These are phyloP conservation scores for Neolecta irregularis DNA, from an alignment of 1,139 yeast species.

Conservation along the genomic window DNA sequence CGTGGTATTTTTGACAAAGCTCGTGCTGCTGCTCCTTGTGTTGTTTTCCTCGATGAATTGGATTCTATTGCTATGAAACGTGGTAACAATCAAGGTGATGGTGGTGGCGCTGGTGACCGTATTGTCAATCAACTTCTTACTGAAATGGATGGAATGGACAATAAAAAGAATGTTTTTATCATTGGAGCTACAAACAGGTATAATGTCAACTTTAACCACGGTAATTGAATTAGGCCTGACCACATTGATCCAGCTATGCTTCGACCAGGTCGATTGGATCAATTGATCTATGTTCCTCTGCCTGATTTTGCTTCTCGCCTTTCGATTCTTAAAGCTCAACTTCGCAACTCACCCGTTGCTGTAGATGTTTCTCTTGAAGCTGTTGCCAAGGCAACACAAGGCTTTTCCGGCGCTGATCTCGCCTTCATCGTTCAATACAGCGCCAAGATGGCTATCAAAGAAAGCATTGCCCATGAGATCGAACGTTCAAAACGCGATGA, in stretches of 20 bases:
- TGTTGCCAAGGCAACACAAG: slow-evolving; percentile 84
- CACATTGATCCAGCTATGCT: slow-evolving; percentile 96
- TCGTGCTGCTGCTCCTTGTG: slow-evolving; percentile 97
- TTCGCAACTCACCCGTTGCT: slow-evolving; percentile 95
- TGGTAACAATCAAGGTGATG: slow-evolving; percentile 86
- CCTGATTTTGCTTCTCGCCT: slow-evolving; percentile 92
- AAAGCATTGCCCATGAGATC: slow-evolving; percentile 70
- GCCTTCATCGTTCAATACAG: slow-evolving; percentile 94
- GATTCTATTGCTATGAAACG: slow-evolving; percentile 96
- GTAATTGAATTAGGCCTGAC: slow-evolving; percentile 27
- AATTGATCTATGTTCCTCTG: slow-evolving; percentile 92
- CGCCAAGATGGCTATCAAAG: slow-evolving; percentile 97
- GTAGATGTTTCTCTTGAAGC: slow-evolving; percentile 82
- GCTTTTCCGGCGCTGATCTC: slow-evolving; percentile 98
- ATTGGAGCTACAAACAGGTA: slow-evolving; percentile 93
- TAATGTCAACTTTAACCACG: background rate
- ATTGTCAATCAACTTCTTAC: slow-evolving; percentile 95
- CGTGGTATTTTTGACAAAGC: slow-evolving; percentile 97
- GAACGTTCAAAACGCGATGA: slow-evolving; percentile 36
- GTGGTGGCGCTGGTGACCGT: slow-evolving; percentile 97
- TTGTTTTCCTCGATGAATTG: slow-evolving; percentile 82
- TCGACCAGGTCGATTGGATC: slow-evolving; percentile 99
- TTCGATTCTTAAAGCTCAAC: slow-evolving; percentile 86
- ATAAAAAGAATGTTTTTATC: slow-evolving; percentile 94
- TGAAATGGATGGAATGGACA: slow-evolving; percentile 99